These are phyloP conservation scores for Phialocephala subalpina DNA, from an alignment of 2,329 filamentous ascomycete species.

Conservation along the genomic window DNA sequence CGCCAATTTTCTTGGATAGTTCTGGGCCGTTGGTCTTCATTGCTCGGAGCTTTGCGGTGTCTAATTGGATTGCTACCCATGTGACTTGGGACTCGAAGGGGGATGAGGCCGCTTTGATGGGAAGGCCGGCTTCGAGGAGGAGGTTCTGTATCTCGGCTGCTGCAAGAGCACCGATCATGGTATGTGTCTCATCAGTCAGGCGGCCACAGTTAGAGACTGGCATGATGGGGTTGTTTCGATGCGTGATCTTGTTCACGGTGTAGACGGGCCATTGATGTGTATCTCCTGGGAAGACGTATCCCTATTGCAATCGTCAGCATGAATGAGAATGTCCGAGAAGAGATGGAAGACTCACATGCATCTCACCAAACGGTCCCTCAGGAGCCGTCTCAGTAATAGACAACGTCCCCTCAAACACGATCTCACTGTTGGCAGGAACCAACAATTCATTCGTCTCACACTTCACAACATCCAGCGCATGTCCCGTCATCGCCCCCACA, in stretches of 20 bases:
- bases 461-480: slow-evolving; percentile 56
- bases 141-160: slow-evolving; percentile 52
- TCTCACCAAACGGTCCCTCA: slow-evolving; percentile 60
- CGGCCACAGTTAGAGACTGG: slow-evolving; percentile 53
- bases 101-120: slow-evolving; percentile 52
- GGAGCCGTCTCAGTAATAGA: slow-evolving; percentile 51
- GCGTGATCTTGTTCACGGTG: slow-evolving; percentile 55
- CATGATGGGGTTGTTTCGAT: slow-evolving; percentile 56
- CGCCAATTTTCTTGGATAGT: slow-evolving; percentile 51
- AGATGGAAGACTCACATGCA: slow-evolving; percentile 38
- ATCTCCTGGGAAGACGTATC: slow-evolving; percentile 54
- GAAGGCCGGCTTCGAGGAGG: slow-evolving; percentile 48
- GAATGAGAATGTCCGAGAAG: not conserved
- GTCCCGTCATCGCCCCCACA: slow-evolving; percentile 54
- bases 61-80: slow-evolving; percentile 62
- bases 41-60: slow-evolving; percentile 61
- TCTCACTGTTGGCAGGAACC: slow-evolving; percentile 59
- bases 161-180: slow-evolving; percentile 51
- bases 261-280: slow-evolving; percentile 49
- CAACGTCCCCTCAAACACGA: slow-evolving; percentile 58
- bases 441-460: slow-evolving; percentile 58
- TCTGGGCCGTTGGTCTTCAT: slow-evolving; percentile 57
- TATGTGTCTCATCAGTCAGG: slow-evolving; percentile 53
- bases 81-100: slow-evolving; percentile 57
- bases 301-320: slow-evolving; percentile 26